Base-by-base conservation (phyloP, 139 green algal genomes). In the Raphidocelis subcapitata region DNA sequence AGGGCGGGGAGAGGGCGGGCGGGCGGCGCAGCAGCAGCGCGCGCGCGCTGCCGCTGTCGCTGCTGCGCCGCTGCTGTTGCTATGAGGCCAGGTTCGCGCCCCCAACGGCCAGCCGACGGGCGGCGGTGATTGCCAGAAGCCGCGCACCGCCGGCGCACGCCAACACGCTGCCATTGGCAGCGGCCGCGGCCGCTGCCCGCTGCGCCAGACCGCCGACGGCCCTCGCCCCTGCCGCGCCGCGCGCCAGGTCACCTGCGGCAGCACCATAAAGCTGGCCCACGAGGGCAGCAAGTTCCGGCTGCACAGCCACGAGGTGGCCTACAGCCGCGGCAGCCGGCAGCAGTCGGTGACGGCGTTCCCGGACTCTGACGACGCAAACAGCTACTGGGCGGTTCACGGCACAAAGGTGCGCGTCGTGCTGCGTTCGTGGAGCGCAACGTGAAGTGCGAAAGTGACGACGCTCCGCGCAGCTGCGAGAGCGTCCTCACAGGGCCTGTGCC, bases 221-320 rank as follows among this genome's bases (percentile, higher is more conserved):
- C 54, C 10, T 29, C 18, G 24, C 54, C 23, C 12, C 54, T 5
- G 5, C 54, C 54, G 24, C 10, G 10, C 54, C 54, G 10, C 23
- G n/a, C 18, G 28, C 51, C 69, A 93, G 89, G 92, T 98, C 0
- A 98, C 93, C 26, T 98, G 92, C 61, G 92, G 93, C n/a, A 94
- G 85, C 73, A 79, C 91, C 0, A 78, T 97, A 62, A 98, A 98
- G 80, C 83, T 98, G n/a, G 49, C 86, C 56, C 88, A 97, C 49
- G 64, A 68, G 0, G 32, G 12, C 2, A 94, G 86, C 0, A 80
- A 81, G 21, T 75, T 81, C 14, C 52, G 85, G 29, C 75, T 98
- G 56, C 91, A 98, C 77, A 95, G 87, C 4, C 94, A 98, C 47
- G 87, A 96, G 47, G 88, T 97, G 21, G 67, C 74, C 0, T 98